Base-by-base conservation (phyloP, 2,329 filamentous ascomycete species). In the Fusarium duplospermum region DNA sequence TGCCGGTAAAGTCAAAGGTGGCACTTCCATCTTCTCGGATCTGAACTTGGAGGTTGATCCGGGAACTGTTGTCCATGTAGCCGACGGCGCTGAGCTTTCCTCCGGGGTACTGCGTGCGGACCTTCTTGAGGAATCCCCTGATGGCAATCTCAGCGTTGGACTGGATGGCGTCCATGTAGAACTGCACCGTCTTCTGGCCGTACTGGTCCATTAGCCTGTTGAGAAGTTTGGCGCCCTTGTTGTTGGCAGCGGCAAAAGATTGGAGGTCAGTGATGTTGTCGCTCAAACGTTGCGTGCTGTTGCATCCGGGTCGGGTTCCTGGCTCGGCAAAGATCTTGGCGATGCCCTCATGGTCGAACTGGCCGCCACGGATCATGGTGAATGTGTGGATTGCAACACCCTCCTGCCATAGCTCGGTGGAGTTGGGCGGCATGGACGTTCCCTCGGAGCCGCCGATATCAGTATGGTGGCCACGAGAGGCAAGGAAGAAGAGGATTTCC, bases 191-290 rank as follows among this genome's bases (percentile, higher is more conserved):
- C 4, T 91, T 86, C 73, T 94, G 90, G 29, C 92, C 91, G 77
- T 95, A 96, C 77, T 96, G 93, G 29, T 89, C 87, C 76, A 96
- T 95, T 2, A 96, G 84, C 0, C 88, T 87, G 64, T 89, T 89
- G 76, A 96, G 95, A n/a, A 95, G 85, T 62, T 90, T 90, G 76
- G 95, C 96, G 13, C 94, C 94, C 74, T 94, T 94, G 77, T 94
- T 92, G 78, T 96, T 96, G 6, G 94, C 93, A 0, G 94, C 94
- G 16, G 96, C 92, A 79, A 95, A 93, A 0, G 94, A 94, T 81
- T 95, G 94, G 35, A 97, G 86, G 79, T 97, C 94, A 58, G 94
- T 94, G 73, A 96, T 86, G 80, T 96, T 96, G 81, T 97, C 94
- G 22, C 89, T 91, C 1, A 96, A 85, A 78, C 93, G 94, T 45